Evolutionary conservation across 208 protist genomes (phyloP).

Genomic region (Trypanosoma rangeli): DNA sequence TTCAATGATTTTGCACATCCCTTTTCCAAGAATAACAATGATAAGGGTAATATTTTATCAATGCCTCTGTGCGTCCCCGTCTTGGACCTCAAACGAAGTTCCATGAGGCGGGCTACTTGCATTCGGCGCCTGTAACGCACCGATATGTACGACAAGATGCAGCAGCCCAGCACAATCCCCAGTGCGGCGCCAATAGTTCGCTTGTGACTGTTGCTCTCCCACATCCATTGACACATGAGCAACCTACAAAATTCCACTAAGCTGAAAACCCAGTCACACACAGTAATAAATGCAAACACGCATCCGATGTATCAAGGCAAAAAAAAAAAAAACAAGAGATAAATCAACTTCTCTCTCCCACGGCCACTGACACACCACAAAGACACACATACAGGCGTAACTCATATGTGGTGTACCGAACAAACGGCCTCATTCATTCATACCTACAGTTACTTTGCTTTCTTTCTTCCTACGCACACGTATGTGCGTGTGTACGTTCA

Average conservation of each 20-base stretch:
- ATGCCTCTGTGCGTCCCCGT: not conserved
- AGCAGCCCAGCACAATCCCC: not conserved
- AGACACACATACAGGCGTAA: constrained; percentile 9
- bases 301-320: not conserved
- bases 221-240: not conserved
- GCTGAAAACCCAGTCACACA: constrained; percentile 3
- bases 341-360: constrained; percentile 1
- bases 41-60: too few relatives aligned
- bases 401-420: not conserved
- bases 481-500: too few relatives aligned
- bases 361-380: constrained; percentile 3
- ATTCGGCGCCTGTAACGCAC: constrained; percentile 1
- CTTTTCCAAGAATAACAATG: not conserved
- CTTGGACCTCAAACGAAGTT: not conserved
- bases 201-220: not conserved
- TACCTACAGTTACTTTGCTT: not conserved
- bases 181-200: not conserved
- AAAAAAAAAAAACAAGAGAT: not conserved
- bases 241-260: constrained; percentile 1
- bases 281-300: not conserved
- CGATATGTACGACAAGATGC: not conserved
- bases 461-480: too few relatives aligned
- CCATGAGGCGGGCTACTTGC: not conserved
- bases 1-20: not conserved
- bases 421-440: not conserved